Conservation (phyloP, 345 rosid species). For the Lepidium africanum region DNA sequence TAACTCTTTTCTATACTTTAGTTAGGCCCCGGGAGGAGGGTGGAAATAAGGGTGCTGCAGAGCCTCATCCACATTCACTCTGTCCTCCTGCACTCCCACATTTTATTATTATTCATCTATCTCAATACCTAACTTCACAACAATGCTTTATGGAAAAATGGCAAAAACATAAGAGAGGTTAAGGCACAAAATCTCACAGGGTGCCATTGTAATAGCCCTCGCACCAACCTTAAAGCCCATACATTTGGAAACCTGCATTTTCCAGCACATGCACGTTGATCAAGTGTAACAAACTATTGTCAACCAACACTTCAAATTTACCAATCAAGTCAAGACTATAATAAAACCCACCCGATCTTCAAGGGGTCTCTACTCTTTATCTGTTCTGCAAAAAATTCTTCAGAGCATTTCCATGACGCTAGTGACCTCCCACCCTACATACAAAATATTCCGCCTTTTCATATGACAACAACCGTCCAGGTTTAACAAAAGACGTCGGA, state of each 20-base stretch:
- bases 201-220: constrained; percentile 72
- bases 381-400: constrained; percentile 67
- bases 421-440: constrained; percentile 64
- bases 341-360: constrained; percentile 56
- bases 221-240: constrained; percentile 82
- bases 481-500: neutral
- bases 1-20: neutral
- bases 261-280: neutral
- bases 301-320: neutral
- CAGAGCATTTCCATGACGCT: constrained; percentile 96
- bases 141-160: neutral
- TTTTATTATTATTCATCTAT: neutral
- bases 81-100: constrained; percentile 47
- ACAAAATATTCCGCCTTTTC: neutral
- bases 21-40: constrained; percentile 24
- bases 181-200: constrained; percentile 47
- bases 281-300: neutral
- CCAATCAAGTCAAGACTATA: neutral
- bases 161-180: neutral
- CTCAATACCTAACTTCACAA: neutral
- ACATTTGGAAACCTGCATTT: constrained; percentile 66
- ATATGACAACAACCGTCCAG: neutral
- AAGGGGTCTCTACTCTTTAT: constrained; percentile 90
- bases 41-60: constrained; percentile 80
- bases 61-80: constrained; percentile 63